Conservation (phyloP, 176 grass and related monocot species). For the Hordeum vulgare region DNA sequence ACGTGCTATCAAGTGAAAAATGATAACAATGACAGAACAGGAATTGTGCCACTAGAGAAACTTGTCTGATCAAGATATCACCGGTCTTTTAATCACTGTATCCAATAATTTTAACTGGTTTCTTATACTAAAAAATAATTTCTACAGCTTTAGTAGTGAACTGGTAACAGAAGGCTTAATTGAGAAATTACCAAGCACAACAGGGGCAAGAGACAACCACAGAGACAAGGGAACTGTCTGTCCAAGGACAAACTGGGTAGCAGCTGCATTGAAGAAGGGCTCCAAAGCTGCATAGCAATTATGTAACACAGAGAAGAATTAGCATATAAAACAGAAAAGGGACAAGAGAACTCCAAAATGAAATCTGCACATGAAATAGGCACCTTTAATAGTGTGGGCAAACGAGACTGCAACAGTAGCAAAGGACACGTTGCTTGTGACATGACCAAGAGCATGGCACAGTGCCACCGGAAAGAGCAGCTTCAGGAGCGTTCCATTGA, state of each 20-base stretch:
- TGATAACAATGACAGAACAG: background rate
- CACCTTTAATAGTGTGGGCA: constrained; percentile 94
- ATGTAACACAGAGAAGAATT: constrained; percentile 1
- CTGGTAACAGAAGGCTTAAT: background rate
- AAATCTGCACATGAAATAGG: constrained; percentile 23
- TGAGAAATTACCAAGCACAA: constrained; percentile 81
- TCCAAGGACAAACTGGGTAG: constrained; percentile 98
- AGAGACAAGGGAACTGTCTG: constrained; percentile 81
- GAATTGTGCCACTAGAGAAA: background rate
- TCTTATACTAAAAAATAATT: background rate
- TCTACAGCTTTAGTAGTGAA: background rate
- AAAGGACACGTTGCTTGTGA: constrained; percentile 97
- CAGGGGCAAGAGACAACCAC: constrained; percentile 94
- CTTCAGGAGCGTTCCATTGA: constrained; percentile 76
- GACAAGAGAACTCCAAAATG: background rate
- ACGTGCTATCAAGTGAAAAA: background rate
- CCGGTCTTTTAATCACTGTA: background rate
- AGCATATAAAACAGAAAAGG: constrained; percentile 14
- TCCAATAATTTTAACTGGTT: background rate
- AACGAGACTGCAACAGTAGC: constrained; percentile 97
- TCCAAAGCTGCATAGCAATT: constrained; percentile 70
- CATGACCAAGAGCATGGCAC: constrained; percentile 91
- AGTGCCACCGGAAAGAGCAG: constrained; percentile 82
- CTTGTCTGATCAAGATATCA: background rate
- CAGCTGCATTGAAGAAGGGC: constrained; percentile 97